phyloP scores from a whole-genome alignment of 2,329 filamentous ascomycete species.

The Penicillium sp. region DNA sequence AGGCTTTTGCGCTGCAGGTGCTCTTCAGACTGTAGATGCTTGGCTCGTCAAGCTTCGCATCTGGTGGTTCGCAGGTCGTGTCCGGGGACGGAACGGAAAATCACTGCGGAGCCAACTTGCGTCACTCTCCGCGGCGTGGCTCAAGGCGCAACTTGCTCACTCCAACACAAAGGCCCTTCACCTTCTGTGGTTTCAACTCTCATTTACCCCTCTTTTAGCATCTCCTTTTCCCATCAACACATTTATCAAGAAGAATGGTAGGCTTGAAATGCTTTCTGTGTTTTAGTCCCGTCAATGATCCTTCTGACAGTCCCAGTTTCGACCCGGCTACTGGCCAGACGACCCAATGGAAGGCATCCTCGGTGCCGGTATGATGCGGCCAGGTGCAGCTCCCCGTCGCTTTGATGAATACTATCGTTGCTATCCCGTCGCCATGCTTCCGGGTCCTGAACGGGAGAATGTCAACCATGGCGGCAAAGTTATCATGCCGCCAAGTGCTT shows the following conservation, averaged over 20 bases:
- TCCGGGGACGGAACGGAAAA: conserved; percentile 39
- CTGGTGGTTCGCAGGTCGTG: conserved; percentile 3
- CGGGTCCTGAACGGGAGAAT: conserved; percentile 78
- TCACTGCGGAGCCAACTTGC: conserved; percentile 33
- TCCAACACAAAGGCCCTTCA: not conserved
- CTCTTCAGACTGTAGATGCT: not conserved
- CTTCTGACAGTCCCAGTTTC: conserved; percentile 33
- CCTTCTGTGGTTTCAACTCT: not conserved
- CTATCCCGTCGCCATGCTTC: conserved; percentile 92
- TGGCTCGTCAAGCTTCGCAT: not conserved
- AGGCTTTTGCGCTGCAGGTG: not conserved
- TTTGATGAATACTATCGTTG: conserved; percentile 99
- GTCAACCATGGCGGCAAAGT: conserved; percentile 98
- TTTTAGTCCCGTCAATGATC: not conserved
- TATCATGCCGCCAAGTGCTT: conserved; percentile 88
- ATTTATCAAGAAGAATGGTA: conserved; percentile 20
- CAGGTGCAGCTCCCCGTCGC: conserved; percentile 55
- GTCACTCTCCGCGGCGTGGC: conserved; percentile 28
- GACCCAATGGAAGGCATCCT: conserved; percentile 50
- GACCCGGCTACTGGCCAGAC: conserved; percentile 47
- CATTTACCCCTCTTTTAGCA: not conserved
- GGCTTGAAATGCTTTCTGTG: conserved; percentile 1
- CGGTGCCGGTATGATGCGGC: conserved; percentile 48
- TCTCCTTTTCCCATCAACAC: not conserved
- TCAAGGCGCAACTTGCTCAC: conserved; percentile 3